Base-by-base conservation (phyloP, 2,329 filamentous ascomycete genomes). In the Ceratocystis variospora region DNA sequence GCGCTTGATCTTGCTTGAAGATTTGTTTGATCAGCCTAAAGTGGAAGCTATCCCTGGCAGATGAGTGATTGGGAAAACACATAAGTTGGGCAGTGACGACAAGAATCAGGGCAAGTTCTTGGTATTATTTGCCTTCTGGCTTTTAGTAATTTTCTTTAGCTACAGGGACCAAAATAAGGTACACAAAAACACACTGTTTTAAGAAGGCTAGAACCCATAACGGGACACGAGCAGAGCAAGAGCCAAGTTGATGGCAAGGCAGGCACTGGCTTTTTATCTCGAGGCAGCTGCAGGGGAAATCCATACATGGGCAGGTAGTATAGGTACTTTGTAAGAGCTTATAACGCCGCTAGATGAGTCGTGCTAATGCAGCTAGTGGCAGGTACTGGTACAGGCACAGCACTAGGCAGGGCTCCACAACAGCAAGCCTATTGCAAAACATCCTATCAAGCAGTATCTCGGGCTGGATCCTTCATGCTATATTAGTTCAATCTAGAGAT, bases 41-140 rank as follows among this genome's bases (percentile, higher is more conserved):
- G 55, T 37, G 17, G 28, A 33, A 59, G 33, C 55, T 59, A n/a
- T 31, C 5, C 5, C 28, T 37, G 28, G 22, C 25, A 22, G 55
- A 59, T 59, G 17, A 17, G 28, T 33, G 53, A n/a, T 37, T 37
- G 15, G 19, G 10, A 59, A 59, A 6, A 59, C 55, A 59, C 12
- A 31, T 28, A 37, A 33, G 28, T 59, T 59, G n/a, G 55, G 55
- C 55, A 59, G 55, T 59, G 55, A 59, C 55, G 55, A 53, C 48
- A 53, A 41, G 37, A 15, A 15, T 41, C 12, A 19, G 4, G 22
- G 48, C 48, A 10, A 28, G 8, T 53, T 53, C 48, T n/a, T 41
- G 15, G 10, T 41, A 41, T 15, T 41, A 41, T 41, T 41, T 41
- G 37, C 10, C 37, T 41, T 41, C 37, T 10, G 12, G 15, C 37